These are phyloP conservation scores for Myotisia sp. DNA, from an alignment of 2,329 filamentous ascomycete species.

Conservation along the genomic window DNA sequence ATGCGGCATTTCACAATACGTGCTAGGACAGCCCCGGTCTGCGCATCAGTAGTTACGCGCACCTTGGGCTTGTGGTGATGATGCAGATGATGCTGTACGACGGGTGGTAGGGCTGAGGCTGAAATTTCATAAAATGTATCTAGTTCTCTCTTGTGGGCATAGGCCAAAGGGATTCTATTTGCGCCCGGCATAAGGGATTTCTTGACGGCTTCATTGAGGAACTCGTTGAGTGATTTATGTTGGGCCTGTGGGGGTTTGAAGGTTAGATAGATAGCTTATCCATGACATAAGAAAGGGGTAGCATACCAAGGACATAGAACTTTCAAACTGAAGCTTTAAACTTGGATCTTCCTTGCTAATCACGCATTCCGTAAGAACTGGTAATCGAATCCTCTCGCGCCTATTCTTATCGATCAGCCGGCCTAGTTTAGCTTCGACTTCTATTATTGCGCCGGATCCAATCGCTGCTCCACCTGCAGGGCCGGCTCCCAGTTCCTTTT, in stretches of 20 bases:
- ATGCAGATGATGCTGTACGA: conserved; percentile 47
- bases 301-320: conserved; percentile 76
- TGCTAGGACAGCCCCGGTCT: conserved; percentile 53
- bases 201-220: conserved; percentile 57
- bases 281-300: too few relatives aligned
- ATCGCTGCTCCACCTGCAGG: conserved; percentile 42
- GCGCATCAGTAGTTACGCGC: conserved; percentile 63
- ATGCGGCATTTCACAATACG: conserved; percentile 89
- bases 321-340: conserved; percentile 55
- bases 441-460: conserved; percentile 57
- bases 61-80: conserved; percentile 48
- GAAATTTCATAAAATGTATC: conserved; percentile 75
- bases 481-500: conserved; percentile 45
- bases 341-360: conserved; percentile 42
- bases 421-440: conserved; percentile 90
- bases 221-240: conserved; percentile 71
- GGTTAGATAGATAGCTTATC: conserved; percentile 9
- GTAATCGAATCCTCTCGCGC: conserved; percentile 52
- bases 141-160: conserved; percentile 66
- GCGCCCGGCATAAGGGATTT: conserved; percentile 32
- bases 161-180: conserved; percentile 42
- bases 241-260: conserved; percentile 42
- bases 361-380: conserved; percentile 56
- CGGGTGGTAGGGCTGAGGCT: conserved; percentile 46
- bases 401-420: conserved; percentile 61